A percentile compares a stretch with the other conserved stretches of the same genome.
These are phyloP conservation scores for Neophaeococcomyces mojaviensis DNA, from an alignment of 2,329 filamentous ascomycete genomes.

Conservation along the genomic window DNA sequence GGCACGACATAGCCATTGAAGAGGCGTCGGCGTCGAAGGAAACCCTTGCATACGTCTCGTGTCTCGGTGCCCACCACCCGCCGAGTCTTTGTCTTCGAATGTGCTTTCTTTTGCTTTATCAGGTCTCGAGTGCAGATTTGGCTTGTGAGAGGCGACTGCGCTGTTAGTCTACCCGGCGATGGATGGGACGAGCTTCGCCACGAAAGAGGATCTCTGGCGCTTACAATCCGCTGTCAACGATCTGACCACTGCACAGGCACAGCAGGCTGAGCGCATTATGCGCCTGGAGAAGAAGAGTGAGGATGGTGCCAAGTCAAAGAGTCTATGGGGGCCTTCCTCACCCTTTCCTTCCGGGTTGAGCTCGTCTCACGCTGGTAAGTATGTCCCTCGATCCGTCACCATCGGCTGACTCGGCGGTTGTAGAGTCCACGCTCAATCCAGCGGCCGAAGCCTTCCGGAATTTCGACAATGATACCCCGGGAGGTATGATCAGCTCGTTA, in stretches of 20 bases:
- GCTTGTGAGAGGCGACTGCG: slow-evolving; percentile 5
- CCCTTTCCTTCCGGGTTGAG: slow-evolving; percentile 81
- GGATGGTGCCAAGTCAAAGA: slow-evolving; percentile 62
- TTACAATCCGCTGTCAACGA: slow-evolving; percentile 56
- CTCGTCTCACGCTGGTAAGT: slow-evolving; percentile 77
- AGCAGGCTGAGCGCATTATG: slow-evolving; percentile 54
- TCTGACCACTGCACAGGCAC: slow-evolving; percentile 52
- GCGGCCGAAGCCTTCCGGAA: slow-evolving; percentile 80
- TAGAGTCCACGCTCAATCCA: slow-evolving; percentile 72
- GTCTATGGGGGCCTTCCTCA: slow-evolving; percentile 76
- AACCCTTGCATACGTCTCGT: no score
- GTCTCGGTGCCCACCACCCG: not conserved
- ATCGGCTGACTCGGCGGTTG: slow-evolving; percentile 6
- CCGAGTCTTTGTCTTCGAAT: not conserved
- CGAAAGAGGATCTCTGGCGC: slow-evolving; percentile 58
- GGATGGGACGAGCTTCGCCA: slow-evolving; percentile 58
- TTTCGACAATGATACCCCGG: slow-evolving; percentile 75
- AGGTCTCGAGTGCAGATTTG: not conserved
- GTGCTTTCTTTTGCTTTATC: slow-evolving; percentile 4
- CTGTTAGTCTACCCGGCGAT: slow-evolving; percentile 31
- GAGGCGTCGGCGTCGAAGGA: no score
- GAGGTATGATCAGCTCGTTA: slow-evolving; percentile 69
- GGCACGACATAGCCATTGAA: not conserved
- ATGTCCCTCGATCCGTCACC: not conserved
- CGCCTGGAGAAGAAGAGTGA: slow-evolving; percentile 56